phyloP scores from a whole-genome alignment of 106 monocot species.

The Xerophyta viscosa region DNA sequence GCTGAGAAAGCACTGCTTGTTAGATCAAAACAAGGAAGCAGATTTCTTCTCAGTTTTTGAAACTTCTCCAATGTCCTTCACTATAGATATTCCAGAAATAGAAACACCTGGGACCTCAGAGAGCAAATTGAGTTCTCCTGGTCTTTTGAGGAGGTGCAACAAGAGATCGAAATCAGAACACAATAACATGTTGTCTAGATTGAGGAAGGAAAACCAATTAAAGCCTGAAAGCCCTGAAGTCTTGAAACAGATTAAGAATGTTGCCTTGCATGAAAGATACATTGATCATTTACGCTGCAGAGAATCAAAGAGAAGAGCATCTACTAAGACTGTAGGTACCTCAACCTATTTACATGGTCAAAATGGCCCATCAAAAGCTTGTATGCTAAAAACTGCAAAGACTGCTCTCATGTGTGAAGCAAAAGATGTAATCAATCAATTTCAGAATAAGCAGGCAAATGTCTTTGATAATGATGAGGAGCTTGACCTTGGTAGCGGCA shows the following conservation, averaged over 20 bases:
- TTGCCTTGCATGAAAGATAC: constrained; percentile 61
- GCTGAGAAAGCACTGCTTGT: constrained; percentile 33
- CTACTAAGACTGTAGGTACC: constrained; percentile 7
- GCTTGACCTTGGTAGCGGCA: constrained; percentile 4
- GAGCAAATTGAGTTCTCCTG: neutral
- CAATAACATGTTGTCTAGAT: constrained; percentile 21
- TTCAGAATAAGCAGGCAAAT: constrained; percentile 24
- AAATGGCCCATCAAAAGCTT: neutral
- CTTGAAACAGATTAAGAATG: constrained; percentile 54
- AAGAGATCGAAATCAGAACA: constrained; percentile 16
- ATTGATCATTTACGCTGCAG: constrained; percentile 49
- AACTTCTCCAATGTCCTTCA: constrained; percentile 18
- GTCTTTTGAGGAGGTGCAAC: constrained; percentile 13
- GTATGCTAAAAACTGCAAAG: constrained; percentile 30
- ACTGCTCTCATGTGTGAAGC: constrained; percentile 46
- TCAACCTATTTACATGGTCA: neutral
- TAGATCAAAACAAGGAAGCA: constrained; percentile 31
- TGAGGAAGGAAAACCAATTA: constrained; percentile 9
- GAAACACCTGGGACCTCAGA: constrained; percentile 10
- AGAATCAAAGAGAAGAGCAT: constrained; percentile 30
- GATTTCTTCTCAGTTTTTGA: constrained; percentile 62
- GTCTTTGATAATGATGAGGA: constrained; percentile 1
- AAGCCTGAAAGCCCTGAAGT: constrained; percentile 45
- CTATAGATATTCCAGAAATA: constrained; percentile 4
- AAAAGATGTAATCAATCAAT: constrained; percentile 32